Conservation (phyloP, 768 basidiomycete genomes). For the Sarcomyxa edulis region DNA sequence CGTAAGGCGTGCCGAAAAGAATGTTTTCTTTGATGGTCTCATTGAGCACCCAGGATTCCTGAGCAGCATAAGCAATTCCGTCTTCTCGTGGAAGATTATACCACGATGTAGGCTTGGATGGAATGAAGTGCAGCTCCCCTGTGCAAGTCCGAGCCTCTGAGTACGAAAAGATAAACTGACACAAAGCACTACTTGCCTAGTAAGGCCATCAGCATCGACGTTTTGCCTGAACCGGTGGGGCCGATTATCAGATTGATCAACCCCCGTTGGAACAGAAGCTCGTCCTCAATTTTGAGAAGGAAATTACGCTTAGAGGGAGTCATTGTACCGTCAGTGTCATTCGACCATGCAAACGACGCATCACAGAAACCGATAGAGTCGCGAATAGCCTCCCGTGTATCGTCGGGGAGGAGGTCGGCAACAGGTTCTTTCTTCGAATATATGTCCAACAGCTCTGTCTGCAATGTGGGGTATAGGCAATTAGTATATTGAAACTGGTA, state of each 20-base stretch:
- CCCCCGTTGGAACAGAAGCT: slow-evolving; percentile 48
- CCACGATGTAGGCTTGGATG: slow-evolving; percentile 48
- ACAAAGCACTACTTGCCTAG: background rate
- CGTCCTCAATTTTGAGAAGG: slow-evolving; percentile 42
- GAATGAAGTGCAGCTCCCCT: slow-evolving; percentile 65
- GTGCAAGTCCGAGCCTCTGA: too few species aligned
- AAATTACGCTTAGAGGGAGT: slow-evolving; percentile 45
- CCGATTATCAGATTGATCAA: slow-evolving; percentile 55
- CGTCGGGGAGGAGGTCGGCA: slow-evolving; percentile 1
- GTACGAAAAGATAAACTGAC: background rate
- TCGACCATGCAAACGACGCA: slow-evolving; percentile 54
- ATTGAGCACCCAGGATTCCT: slow-evolving; percentile 83
- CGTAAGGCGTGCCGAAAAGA: slow-evolving; percentile 70
- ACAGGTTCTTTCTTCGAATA: slow-evolving; percentile 21
- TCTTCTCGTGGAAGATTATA: slow-evolving; percentile 62
- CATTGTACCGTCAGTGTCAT: slow-evolving; percentile 20
- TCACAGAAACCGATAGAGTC: slow-evolving; percentile 46
- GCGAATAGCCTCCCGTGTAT: too few species aligned
- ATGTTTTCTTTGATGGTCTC: slow-evolving; percentile 82
- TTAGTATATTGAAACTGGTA: background rate
- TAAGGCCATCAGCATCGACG: slow-evolving; percentile 26
- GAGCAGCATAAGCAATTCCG: slow-evolving; percentile 75
- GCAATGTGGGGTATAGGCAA: background rate
- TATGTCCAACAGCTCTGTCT: slow-evolving; percentile 44
- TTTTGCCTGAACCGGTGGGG: slow-evolving; percentile 58